phyloP scores from a whole-genome alignment of 2,329 filamentous ascomycete species.

The Emergomyces pasteurianus region DNA sequence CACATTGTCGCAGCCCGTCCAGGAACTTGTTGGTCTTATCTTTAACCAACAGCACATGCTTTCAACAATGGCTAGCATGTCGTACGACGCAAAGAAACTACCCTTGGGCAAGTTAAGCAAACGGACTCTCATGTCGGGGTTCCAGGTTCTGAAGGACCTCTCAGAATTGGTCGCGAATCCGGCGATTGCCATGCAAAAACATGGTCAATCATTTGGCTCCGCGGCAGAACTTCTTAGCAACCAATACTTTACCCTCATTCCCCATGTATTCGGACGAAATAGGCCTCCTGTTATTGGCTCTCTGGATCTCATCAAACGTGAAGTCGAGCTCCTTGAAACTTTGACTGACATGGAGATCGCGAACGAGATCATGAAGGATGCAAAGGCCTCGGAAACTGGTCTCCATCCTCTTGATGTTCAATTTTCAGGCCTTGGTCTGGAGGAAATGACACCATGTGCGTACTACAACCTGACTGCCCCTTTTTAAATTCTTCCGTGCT shows the following conservation, averaged over 20 bases:
- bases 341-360: conserved; percentile 78
- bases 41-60: conserved; percentile 68
- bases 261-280: conserved; percentile 65
- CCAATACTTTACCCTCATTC: conserved; percentile 68
- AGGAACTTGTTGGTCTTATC: conserved; percentile 65
- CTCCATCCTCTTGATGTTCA: conserved; percentile 60
- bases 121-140: conserved; percentile 61
- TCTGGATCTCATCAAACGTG: conserved; percentile 51
- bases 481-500: neutral
- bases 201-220: conserved; percentile 23
- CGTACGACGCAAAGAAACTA: conserved; percentile 50
- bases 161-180: conserved; percentile 51
- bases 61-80: conserved; percentile 35
- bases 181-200: conserved; percentile 27
- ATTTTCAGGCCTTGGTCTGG: conserved; percentile 57
- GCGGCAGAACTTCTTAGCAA: conserved; percentile 59
- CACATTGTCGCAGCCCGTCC: conserved; percentile 47
- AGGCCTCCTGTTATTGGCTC: conserved; percentile 56
- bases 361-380: conserved; percentile 61
- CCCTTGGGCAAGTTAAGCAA: conserved; percentile 78
- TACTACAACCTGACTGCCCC: neutral
- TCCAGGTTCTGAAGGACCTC: conserved; percentile 64
- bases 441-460: conserved; percentile 58
- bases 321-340: conserved; percentile 69
- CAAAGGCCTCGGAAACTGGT: conserved; percentile 37